Percentiles rank a stretch among this genome's conserved stretches.
Evolutionary conservation across 441 rosid species (phyloP).

Genomic region (Gossypium armourianum): DNA sequence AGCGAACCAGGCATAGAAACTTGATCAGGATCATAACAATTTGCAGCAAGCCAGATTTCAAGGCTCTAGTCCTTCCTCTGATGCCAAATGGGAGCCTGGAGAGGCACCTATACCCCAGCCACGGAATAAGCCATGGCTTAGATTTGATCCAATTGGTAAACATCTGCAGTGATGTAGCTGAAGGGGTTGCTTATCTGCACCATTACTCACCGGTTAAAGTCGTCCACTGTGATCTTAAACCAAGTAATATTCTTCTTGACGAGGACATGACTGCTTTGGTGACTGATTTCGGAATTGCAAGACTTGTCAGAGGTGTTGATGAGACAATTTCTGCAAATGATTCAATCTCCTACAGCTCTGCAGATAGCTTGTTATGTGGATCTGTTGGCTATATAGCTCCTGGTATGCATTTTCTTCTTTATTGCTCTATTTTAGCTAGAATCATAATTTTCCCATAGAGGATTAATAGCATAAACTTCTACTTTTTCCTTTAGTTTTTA

Average conservation of each 20-base stretch:
- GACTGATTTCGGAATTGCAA: slow-evolving; percentile 73
- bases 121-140: slow-evolving; percentile 26
- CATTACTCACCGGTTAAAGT: slow-evolving; percentile 67
- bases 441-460: background rate
- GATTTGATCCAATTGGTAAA: slow-evolving; percentile 57
- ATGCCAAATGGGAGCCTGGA: slow-evolving; percentile 61
- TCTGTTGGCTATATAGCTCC: slow-evolving; percentile 85
- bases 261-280: slow-evolving; percentile 77
- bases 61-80: slow-evolving; percentile 51
- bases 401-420: slow-evolving; percentile 32
- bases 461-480: background rate
- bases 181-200: slow-evolving; percentile 71
- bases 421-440: background rate
- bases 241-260: slow-evolving; percentile 78
- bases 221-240: slow-evolving; percentile 82
- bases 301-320: slow-evolving; percentile 40
- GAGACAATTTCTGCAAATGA: slow-evolving; percentile 22
- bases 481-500: background rate
- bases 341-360: slow-evolving; percentile 47
- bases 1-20: slow-evolving; percentile 51
- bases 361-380: slow-evolving; percentile 62
- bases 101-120: slow-evolving; percentile 45
- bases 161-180: slow-evolving; percentile 70
- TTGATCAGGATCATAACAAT: slow-evolving; percentile 48
- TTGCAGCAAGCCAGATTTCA: slow-evolving; percentile 54